A percentile compares a stretch with the other conserved stretches of the same genome.
These are phyloP conservation scores for Coemansia sp. DNA, from an alignment of 192 early-diverging fungal species.

Conservation along the genomic window DNA sequence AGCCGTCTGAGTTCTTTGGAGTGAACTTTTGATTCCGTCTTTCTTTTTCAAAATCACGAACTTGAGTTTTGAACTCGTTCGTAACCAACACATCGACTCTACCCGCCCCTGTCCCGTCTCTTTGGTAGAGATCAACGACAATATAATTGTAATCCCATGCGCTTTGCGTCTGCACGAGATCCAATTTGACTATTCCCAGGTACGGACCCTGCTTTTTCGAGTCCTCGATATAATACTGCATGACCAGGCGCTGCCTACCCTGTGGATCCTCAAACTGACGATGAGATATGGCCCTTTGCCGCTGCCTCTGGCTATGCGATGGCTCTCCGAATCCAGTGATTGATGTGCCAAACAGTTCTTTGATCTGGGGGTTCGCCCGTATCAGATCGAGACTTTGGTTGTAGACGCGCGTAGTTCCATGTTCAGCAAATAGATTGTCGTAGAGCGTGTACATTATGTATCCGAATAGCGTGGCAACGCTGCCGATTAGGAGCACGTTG, in stretches of 20 bases:
- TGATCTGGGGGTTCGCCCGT: slow-evolving; percentile 41
- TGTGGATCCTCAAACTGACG: slow-evolving; percentile 23
- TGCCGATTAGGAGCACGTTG: slow-evolving; percentile 41
- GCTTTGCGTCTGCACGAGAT: slow-evolving; percentile 19
- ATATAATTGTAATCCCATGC: slow-evolving; percentile 49
- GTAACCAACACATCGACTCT: slow-evolving; percentile 45
- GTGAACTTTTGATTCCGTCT: slow-evolving; percentile 22
- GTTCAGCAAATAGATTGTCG: slow-evolving; percentile 45
- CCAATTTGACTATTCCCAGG: slow-evolving; percentile 30
- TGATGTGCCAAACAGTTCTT: slow-evolving; percentile 21
- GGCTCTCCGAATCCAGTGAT: slow-evolving; percentile 47
- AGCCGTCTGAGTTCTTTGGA: slow-evolving; percentile 25
- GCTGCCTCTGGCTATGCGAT: slow-evolving; percentile 43
- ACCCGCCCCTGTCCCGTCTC: neutral
- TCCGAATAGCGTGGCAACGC: slow-evolving; percentile 38
- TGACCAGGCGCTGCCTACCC: slow-evolving; percentile 15
- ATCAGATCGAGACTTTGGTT: slow-evolving; percentile 51
- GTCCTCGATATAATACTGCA: slow-evolving; percentile 46
- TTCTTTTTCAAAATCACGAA: neutral
- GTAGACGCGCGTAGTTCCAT: slow-evolving; percentile 44
- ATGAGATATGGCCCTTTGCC: slow-evolving; percentile 47
- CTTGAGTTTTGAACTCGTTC: slow-evolving; percentile 34
- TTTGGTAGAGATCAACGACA: slow-evolving; percentile 33
- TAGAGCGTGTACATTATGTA: slow-evolving; percentile 50
- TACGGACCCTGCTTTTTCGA: neutral